Conservation (phyloP, 1,139 yeast genomes). For the Eremothecium gossypii region DNA sequence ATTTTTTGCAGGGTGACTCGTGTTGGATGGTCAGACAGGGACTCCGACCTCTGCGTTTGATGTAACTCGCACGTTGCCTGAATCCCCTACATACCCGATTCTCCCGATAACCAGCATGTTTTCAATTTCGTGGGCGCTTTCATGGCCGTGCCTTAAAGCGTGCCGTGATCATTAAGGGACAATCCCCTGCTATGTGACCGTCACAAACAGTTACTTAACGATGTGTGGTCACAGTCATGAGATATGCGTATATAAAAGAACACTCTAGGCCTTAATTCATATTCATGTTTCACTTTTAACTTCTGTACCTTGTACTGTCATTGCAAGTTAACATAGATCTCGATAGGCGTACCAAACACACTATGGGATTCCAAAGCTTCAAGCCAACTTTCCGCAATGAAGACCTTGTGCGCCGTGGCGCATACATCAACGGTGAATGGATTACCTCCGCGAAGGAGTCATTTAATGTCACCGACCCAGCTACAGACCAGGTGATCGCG, state of each 20-base stretch:
- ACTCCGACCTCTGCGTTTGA: no score
- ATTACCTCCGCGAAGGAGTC: slow-evolving; percentile 42
- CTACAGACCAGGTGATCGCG: slow-evolving; percentile 50
- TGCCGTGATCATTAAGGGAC: no score
- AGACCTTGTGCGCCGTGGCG: slow-evolving; percentile 46
- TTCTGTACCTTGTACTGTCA: background rate
- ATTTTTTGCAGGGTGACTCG: no score
- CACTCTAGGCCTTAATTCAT: background rate
- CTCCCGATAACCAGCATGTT: background rate
- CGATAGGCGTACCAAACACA: background rate
- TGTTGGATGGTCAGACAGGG: no score
- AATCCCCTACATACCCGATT: no score
- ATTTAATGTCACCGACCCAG: slow-evolving; percentile 70
- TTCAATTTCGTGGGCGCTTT: background rate
- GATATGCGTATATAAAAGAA: no score
- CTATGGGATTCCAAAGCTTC: background rate
- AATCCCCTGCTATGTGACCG: no score
- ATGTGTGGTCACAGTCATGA: no score
- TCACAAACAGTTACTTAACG: no score
- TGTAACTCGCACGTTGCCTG: no score
- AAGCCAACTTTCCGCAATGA: slow-evolving; percentile 39
- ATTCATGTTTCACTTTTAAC: background rate
- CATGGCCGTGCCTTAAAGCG: background rate
- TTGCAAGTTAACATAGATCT: background rate
- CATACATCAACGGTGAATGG: slow-evolving; percentile 71